Evolutionary conservation across 805 yeast species (phyloP).

Genomic region (Danielozyma ontarioensis): DNA sequence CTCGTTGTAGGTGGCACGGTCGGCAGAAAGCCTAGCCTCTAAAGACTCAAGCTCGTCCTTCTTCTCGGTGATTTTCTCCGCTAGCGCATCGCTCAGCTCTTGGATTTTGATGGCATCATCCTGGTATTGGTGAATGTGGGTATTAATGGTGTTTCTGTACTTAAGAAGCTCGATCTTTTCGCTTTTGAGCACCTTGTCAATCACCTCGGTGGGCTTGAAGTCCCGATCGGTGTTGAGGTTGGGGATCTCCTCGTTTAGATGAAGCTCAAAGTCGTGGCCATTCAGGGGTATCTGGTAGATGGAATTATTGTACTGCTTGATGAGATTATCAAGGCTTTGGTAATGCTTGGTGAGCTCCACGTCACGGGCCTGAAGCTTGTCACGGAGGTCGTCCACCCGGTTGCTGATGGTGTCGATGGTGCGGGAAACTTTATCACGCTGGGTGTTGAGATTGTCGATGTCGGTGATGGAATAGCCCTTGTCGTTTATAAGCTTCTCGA

Average conservation of each 20-base stretch:
- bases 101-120: constrained; percentile 56
- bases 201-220: constrained; percentile 24
- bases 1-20: constrained; percentile 51
- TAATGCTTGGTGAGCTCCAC: constrained; percentile 43
- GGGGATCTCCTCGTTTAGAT: constrained; percentile 15
- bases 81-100: constrained; percentile 52
- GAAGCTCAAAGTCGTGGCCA: constrained; percentile 35
- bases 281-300: constrained; percentile 45
- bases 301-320: constrained; percentile 52
- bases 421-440: constrained; percentile 54
- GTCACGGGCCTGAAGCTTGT: constrained; percentile 46
- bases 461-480: constrained; percentile 60
- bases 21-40: constrained; percentile 50
- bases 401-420: constrained; percentile 41
- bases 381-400: constrained; percentile 43
- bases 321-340: constrained; percentile 46
- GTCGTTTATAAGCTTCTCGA: constrained; percentile 37
- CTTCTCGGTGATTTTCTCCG: constrained; percentile 52
- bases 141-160: constrained; percentile 29
- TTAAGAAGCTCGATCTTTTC: constrained; percentile 38
- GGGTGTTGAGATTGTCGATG: constrained; percentile 58
- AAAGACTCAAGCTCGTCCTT: constrained; percentile 52
- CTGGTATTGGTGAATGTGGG: constrained; percentile 43
- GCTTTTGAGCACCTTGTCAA: constrained; percentile 42
- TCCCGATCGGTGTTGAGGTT: constrained; percentile 6